Evolutionary conservation across 768 basidiomycete genomes (phyloP).

Genomic region (Leccinum pellstonianum): DNA sequence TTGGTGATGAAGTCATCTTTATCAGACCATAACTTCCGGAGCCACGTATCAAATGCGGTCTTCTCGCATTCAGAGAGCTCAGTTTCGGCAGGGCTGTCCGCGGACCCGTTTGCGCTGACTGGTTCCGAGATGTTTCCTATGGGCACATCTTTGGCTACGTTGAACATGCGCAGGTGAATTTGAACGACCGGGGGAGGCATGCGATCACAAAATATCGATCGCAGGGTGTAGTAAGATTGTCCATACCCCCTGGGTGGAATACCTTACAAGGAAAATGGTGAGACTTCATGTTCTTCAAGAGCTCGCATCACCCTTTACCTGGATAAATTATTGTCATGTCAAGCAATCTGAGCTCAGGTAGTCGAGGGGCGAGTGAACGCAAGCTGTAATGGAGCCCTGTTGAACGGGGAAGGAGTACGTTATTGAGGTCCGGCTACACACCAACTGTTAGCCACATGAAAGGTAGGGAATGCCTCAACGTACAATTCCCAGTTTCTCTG

Average conservation of each 20-base stretch:
- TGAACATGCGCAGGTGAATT: slow-evolving; percentile 80
- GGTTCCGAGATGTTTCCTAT: slow-evolving; percentile 56
- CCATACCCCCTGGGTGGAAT: slow-evolving; percentile 80
- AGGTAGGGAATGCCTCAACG: slow-evolving; percentile 35
- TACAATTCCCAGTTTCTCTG: slow-evolving; percentile 86
- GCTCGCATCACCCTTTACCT: slow-evolving; percentile 42
- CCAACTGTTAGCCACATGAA: slow-evolving; percentile 10
- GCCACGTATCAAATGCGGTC: slow-evolving; percentile 76
- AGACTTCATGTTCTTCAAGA: neutral
- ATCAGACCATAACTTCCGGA: slow-evolving; percentile 74
- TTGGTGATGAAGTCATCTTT: slow-evolving; percentile 79
- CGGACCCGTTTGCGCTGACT: slow-evolving; percentile 29
- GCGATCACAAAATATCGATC: slow-evolving; percentile 81
- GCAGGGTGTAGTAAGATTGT: slow-evolving; percentile 85
- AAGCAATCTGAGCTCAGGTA: slow-evolving; percentile 76
- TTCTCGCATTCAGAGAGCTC: slow-evolving; percentile 61
- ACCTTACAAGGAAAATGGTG: slow-evolving; percentile 40
- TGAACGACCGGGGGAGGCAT: slow-evolving; percentile 83
- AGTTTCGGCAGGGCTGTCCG: slow-evolving; percentile 37
- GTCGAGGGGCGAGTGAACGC: slow-evolving; percentile 72
- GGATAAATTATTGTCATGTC: slow-evolving; percentile 93
- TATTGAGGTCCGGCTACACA: slow-evolving; percentile 68
- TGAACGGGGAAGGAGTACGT: slow-evolving; percentile 88
- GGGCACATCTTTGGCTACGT: slow-evolving; percentile 65
- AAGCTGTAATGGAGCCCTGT: slow-evolving; percentile 87